Percentiles rank a stretch among this genome's conserved stretches.
Conservation (phyloP, 768 basidiomycete genomes). For the Podaxis pistillaris region DNA sequence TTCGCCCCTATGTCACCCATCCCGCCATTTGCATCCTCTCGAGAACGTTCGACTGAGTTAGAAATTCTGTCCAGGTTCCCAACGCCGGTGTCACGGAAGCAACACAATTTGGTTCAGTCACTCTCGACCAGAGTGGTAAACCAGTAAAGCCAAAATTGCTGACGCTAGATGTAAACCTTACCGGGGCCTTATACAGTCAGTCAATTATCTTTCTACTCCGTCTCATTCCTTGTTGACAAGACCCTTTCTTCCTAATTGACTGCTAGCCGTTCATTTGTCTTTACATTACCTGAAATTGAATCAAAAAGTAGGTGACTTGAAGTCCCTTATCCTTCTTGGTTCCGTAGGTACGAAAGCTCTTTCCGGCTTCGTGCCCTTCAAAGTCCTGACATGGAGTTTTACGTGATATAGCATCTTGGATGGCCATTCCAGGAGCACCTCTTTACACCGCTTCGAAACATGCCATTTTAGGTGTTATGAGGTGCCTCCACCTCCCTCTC, state of each 20-base stretch:
- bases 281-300: conserved; percentile 46
- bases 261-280: conserved; percentile 47
- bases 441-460: conserved; percentile 56
- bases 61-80: conserved; percentile 33
- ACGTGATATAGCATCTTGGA: conserved; percentile 44
- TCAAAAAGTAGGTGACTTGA: conserved; percentile 37
- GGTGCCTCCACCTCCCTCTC: conserved; percentile 39
- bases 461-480: conserved; percentile 51
- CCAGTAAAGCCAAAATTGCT: conserved; percentile 41
- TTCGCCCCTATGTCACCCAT: neutral
- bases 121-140: conserved; percentile 33
- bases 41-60: neutral
- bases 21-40: neutral
- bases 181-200: conserved; percentile 48
- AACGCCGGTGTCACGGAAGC: conserved; percentile 47
- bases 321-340: conserved; percentile 50
- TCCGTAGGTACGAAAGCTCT: conserved; percentile 43
- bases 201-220: neutral
- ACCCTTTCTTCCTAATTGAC: neutral
- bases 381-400: neutral
- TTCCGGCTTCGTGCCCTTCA: neutral
- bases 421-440: conserved; percentile 38
- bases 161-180: conserved; percentile 52
- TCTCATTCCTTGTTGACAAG: neutral
- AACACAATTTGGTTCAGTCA: conserved; percentile 28